Evolutionary conservation across 2,329 filamentous ascomycete genomes (phyloP), one percentile per base, ranked within the genome.

Genomic region (Fusarium goolgardi): DNA sequence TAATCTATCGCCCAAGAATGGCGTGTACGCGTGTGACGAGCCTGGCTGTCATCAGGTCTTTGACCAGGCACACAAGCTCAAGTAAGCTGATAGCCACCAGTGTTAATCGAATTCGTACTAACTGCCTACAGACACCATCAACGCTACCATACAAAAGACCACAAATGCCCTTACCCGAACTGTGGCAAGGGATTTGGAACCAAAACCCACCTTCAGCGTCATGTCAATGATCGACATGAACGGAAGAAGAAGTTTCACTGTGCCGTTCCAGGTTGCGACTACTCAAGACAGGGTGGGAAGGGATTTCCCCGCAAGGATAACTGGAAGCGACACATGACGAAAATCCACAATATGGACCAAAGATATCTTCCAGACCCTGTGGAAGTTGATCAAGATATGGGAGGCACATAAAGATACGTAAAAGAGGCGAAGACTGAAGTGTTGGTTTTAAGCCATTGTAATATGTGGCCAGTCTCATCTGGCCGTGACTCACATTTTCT

Each of bases 261-360:
- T 69, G 84, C 81, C 1, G 81, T 86, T 6, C 79, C 78, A 3
- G 81, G 81, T 9, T 89, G 86, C 69, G 80, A 84, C 7, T 88
- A 86, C 71, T 88, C 85, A n/a, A 82, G 81, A 57, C 74, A 78
- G 18, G 86, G 86, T 11, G 85, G 86, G 55, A 88, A 86, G 65
- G 85, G 83, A 0, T 89, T 89, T 67, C 85, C 86, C 1, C 79
- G 86, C 54, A 89, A 88, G 71, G 86, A 88, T 71, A 88, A 89
- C 75, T 88, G 86, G 86, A 84, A 86, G 69, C 78, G 86, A 57
- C 86, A 89, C 72, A 88, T 89, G 85, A 79, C 82, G 35, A 88
- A 88, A 74, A 88, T 87, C 68, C 86, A 89, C 69, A 76, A 81
- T 35, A 75, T 82, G 62, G 81, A 83, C 51, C 75, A 78, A 46